Evolutionary conservation across 192 early-diverging fungal species (phyloP).

Genomic region (Linnemannia hyalina): DNA sequence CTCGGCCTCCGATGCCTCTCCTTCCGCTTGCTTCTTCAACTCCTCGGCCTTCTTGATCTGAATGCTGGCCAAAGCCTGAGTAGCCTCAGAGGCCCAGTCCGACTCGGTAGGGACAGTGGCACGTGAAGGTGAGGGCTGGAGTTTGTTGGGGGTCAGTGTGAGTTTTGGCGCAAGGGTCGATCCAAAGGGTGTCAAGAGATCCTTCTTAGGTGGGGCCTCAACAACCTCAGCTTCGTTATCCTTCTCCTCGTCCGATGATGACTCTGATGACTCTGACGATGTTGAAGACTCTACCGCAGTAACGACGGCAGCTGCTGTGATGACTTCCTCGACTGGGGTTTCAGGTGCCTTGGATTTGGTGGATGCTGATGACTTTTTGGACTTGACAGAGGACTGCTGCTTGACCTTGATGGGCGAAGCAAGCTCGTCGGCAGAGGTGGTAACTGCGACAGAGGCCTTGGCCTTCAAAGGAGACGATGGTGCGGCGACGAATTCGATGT

Average conservation of each 20-base stretch:
- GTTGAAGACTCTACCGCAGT: constrained; percentile 7
- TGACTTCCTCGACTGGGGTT: neutral
- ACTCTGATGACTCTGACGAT: neutral
- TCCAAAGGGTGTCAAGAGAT: constrained; percentile 26
- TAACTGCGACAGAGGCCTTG: constrained; percentile 33
- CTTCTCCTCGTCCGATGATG: constrained; percentile 1
- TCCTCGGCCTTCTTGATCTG: constrained; percentile 36
- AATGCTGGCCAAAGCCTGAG: constrained; percentile 43
- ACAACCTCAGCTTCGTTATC: neutral
- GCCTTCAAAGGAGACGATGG: constrained; percentile 44
- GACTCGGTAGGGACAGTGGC: constrained; percentile 15
- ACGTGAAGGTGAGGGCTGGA: neutral
- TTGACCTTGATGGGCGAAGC: neutral
- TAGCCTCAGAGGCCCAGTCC: constrained; percentile 52
- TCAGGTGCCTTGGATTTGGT: neutral
- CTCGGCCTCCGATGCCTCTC: constrained; percentile 28
- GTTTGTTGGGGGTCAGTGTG: constrained; percentile 39
- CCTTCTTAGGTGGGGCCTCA: neutral
- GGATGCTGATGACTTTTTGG: neutral
- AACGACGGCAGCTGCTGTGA: neutral
- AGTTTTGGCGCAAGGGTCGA: constrained; percentile 46
- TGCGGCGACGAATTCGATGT: constrained; percentile 39
- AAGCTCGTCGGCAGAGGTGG: neutral
- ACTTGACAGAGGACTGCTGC: neutral
- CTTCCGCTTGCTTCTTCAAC: constrained; percentile 23